Evolutionary conservation across 768 basidiomycete species (phyloP).

Genomic region (Rhodotorula kratochvilovae): DNA sequence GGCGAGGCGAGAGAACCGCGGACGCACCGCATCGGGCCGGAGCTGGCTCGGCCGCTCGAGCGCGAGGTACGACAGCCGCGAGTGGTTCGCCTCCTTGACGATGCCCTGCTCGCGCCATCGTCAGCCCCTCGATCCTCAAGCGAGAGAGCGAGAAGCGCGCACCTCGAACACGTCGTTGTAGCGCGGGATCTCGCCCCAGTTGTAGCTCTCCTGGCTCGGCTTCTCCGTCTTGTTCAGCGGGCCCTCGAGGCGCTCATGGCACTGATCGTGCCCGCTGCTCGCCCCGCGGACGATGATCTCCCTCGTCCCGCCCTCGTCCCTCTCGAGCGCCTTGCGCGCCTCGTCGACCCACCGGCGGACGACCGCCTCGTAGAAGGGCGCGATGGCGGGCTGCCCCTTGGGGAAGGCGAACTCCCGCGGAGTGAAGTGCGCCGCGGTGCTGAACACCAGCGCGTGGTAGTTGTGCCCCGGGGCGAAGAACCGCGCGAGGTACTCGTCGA

Average conservation of each 20-base stretch:
- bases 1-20: no score
- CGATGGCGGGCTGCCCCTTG: neutral
- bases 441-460: constrained; percentile 4
- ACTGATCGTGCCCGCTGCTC: constrained; percentile 2
- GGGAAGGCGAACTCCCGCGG: constrained; percentile 3
- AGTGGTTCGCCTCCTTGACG: neutral
- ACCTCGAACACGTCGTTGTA: neutral
- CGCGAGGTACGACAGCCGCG: neutral
- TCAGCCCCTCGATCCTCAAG: neutral
- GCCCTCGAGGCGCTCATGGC: neutral
- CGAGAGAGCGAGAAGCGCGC: neutral
- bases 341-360: neutral
- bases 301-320: neutral
- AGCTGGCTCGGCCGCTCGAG: neutral
- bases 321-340: neutral
- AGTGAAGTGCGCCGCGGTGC: constrained; percentile 2
- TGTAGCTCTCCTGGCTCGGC: neutral
- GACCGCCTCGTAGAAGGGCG: neutral
- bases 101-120: neutral
- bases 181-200: neutral
- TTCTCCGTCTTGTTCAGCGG: neutral
- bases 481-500: neutral
- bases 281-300: neutral
- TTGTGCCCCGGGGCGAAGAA: neutral
- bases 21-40: constrained; percentile 1